Percentiles rank a stretch among this genome's conserved stretches.
Conservation (phyloP, 768 basidiomycete species). For the Inosperma sp. region DNA sequence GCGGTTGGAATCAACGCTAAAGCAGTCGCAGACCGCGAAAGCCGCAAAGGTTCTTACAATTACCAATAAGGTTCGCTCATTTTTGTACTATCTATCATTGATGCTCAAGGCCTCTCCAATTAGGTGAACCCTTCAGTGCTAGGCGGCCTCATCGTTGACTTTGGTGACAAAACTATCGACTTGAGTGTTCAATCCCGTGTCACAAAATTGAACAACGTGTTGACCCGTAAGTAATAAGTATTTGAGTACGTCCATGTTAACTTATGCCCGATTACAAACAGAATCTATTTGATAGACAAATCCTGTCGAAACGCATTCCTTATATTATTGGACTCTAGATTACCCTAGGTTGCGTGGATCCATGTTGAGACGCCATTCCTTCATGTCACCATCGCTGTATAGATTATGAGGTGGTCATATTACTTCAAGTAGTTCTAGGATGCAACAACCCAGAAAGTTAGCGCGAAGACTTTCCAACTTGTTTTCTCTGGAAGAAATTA, state of each 20-base stretch:
- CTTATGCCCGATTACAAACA: too few species aligned
- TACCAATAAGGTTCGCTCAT: slow-evolving; percentile 72
- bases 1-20: slow-evolving; percentile 80
- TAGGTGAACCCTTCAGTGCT: slow-evolving; percentile 90
- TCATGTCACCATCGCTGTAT: too few species aligned
- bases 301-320: too few species aligned
- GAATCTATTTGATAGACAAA: too few species aligned
- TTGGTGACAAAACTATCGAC: slow-evolving; percentile 98
- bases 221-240: slow-evolving; percentile 59
- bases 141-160: slow-evolving; percentile 92
- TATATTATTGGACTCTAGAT: too few species aligned
- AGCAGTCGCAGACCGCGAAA: slow-evolving; percentile 80
- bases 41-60: slow-evolving; percentile 86
- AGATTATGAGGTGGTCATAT: too few species aligned
- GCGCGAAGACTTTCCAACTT: too few species aligned
- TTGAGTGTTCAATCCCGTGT: slow-evolving; percentile 91
- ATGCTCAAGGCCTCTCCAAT: not conserved
- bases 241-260: not conserved
- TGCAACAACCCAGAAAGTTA: too few species aligned
- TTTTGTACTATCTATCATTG: not conserved
- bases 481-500: too few species aligned
- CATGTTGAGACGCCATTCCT: too few species aligned
- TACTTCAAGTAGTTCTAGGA: too few species aligned
- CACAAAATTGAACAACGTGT: slow-evolving; percentile 86
- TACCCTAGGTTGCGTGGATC: too few species aligned